Conservation (phyloP, 768 basidiomycete species). For the Dacryopinax spathularia region DNA sequence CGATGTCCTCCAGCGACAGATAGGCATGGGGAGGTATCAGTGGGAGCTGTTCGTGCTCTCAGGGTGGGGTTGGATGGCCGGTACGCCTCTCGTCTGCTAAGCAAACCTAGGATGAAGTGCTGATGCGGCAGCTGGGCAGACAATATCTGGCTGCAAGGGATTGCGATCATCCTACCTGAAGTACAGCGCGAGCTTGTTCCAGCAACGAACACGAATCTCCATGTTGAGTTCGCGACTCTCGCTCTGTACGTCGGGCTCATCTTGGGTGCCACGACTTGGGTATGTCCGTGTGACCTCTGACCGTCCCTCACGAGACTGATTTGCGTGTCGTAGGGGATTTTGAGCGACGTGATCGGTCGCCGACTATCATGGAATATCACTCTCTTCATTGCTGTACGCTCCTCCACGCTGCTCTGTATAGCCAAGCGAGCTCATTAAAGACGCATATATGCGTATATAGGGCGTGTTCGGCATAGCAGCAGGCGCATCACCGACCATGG, state of each 20-base stretch:
- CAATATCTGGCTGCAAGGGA: constrained; percentile 35
- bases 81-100: constrained; percentile 25
- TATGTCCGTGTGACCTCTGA: background rate
- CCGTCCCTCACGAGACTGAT: too few species aligned
- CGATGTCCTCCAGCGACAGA: constrained; percentile 11
- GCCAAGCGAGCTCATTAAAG: too few species aligned
- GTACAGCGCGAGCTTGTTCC: constrained; percentile 33
- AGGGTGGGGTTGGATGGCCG: constrained; percentile 38
- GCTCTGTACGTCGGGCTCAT: constrained; percentile 37
- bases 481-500: constrained; percentile 35
- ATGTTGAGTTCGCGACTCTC: constrained; percentile 33
- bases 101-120: too few species aligned
- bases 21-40: constrained; percentile 40
- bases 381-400: constrained; percentile 23
- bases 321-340: background rate
- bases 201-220: constrained; percentile 11
- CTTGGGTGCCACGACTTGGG: constrained; percentile 38
- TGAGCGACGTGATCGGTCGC: background rate
- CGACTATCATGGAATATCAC: constrained; percentile 18
- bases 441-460: constrained; percentile 16
- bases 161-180: constrained; percentile 34
- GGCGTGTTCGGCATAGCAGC: constrained; percentile 39
- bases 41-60: constrained; percentile 34
- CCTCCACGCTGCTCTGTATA: background rate
- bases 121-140: background rate